Evolutionary conservation across 2,329 filamentous ascomycete genomes (phyloP).

Genomic region (Diplodia intermedia): DNA sequence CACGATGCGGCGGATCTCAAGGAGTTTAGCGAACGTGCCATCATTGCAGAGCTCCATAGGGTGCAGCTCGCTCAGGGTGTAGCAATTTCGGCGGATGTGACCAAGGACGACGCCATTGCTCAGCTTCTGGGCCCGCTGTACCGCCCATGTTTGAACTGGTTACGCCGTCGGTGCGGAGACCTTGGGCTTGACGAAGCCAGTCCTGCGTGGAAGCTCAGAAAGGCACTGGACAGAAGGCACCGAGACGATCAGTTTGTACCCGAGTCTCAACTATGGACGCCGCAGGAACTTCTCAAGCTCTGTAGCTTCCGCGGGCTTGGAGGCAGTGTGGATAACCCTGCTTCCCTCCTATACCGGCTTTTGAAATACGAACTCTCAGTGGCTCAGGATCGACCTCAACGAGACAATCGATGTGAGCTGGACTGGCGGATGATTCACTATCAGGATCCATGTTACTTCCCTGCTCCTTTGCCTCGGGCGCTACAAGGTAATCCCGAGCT

Average conservation of each 20-base stretch:
- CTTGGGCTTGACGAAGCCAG: neutral
- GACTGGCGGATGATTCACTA: conserved; percentile 7
- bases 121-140: neutral
- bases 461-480: neutral
- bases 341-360: neutral
- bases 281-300: neutral
- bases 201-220: neutral
- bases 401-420: neutral
- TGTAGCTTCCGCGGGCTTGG: neutral
- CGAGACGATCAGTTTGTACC: neutral
- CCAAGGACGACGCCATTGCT: neutral
- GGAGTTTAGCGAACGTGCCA: neutral
- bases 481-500: neutral
- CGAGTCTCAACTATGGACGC: neutral
- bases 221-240: conserved; percentile 1
- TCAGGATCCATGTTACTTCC: neutral
- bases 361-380: conserved; percentile 5
- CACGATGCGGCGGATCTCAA: neutral
- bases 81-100: neutral
- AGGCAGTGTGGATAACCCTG: too few species aligned
- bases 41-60: neutral
- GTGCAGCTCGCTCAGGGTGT: neutral
- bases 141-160: neutral
- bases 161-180: neutral
- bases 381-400: conserved; percentile 7